Evolutionary conservation across 1,284 basidiomycete genomes (phyloP), one percentile per base, ranked within the genome.

Genomic region (Gomphus sp.): DNA sequence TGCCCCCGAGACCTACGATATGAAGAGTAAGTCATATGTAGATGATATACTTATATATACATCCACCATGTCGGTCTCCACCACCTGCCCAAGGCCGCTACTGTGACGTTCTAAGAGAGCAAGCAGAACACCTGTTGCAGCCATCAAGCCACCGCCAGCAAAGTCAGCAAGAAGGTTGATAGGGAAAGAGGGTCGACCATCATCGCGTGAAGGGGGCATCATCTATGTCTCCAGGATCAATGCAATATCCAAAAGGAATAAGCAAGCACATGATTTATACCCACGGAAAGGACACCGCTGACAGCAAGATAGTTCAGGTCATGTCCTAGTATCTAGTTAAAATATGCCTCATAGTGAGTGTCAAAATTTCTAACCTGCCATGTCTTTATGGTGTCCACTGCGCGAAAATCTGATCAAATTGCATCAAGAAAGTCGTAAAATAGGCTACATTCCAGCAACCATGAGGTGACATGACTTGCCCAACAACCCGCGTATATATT

Each of bases 221-320:
- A 89, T 81, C 87, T 89, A 56, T 1, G 31, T 47, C 11, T 33
- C 1, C 33, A 16, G 11, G 9, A 18, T 50, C 4, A 18, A 12
- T 28, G 52, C 22, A 37, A 8, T 41, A 14, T 57, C 47, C 60
- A 34, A 18, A 7, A 45, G 16, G 31, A 9, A 58, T 49, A 4
- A 5, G 50, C 37, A 33, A 52, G 31, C 43, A 39, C 18, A 12
- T 37, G 49, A 41, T 41, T 18, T 18, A 44, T 0, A 68, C 81
- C 62, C 65, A 87, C 87, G n/a, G 84, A 84, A 10, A 92, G 74
- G 5, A 88, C 77, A 0, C 91, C 91, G 62, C 85, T 89, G 33
- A 90, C 75, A 9, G 91, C 90, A n/a, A 92, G 76, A 68, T 92
- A 93, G 68, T 92, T 93, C 64, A 93, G 81, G 67, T 93, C 91